Evolutionary conservation across 139 green algal species (phyloP).

Genomic region (Auxenochlorella protothecoides): DNA sequence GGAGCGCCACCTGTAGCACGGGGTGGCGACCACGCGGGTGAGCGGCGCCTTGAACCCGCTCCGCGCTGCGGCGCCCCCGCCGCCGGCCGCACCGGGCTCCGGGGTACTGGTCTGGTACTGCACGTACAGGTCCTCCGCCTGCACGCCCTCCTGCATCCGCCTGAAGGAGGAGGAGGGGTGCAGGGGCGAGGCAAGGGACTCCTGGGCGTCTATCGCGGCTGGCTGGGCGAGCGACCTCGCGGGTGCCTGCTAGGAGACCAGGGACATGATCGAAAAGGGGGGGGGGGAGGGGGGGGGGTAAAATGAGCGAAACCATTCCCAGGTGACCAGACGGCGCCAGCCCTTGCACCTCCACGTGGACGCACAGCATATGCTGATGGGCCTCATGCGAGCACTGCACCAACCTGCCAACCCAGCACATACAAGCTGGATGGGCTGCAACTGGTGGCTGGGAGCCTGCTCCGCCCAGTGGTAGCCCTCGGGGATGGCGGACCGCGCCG

Average conservation of each 20-base stretch:
- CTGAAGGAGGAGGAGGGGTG: not conserved
- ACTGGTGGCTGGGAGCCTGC: conserved; percentile 10
- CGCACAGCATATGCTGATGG: conserved; percentile 1
- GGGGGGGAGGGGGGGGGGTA: too few species aligned
- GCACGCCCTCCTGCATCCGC: not conserved
- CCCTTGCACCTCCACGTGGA: not conserved
- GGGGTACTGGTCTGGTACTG: not conserved
- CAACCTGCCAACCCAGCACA: too few species aligned
- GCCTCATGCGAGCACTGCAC: not conserved
- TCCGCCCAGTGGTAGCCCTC: conserved; percentile 36
- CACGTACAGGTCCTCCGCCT: conserved; percentile 10
- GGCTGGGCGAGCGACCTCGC: too few species aligned
- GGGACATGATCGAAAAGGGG: too few species aligned
- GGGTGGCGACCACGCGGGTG: conserved; percentile 53
- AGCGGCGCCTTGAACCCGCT: conserved; percentile 49
- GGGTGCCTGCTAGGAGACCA: too few species aligned
- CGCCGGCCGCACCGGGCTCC: not conserved
- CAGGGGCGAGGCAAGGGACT: not conserved
- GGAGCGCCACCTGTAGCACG: conserved; percentile 33
- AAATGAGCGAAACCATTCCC: too few species aligned
- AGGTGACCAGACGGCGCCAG: too few species aligned
- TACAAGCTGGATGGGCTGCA: too few species aligned
- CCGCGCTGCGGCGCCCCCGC: not conserved
- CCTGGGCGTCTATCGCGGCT: too few species aligned
- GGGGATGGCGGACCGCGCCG: conserved; percentile 43